Evolutionary conservation across 371 early-diverging fungal genomes (phyloP).

Genomic region (Haplosporangium sp.): DNA sequence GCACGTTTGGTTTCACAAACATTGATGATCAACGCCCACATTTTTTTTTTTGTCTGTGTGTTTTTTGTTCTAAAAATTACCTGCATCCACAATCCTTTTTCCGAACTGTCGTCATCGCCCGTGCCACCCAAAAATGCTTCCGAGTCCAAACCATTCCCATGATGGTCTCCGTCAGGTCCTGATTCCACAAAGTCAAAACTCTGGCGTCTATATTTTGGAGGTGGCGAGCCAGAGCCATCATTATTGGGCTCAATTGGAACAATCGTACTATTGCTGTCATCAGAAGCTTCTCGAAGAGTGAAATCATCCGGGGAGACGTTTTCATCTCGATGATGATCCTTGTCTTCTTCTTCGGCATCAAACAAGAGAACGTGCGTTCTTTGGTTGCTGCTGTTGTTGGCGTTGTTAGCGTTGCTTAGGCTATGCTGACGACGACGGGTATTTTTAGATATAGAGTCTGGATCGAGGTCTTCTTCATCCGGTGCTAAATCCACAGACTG

Average conservation of each 20-base stretch:
- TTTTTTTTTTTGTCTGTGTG: background rate
- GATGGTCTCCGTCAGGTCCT: slow-evolving; percentile 9
- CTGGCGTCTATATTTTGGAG: slow-evolving; percentile 29
- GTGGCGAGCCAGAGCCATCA: slow-evolving; percentile 9
- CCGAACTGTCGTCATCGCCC: slow-evolving; percentile 12
- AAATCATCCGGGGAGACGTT: background rate
- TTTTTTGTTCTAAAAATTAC: slow-evolving; percentile 11
- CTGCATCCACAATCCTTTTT: slow-evolving; percentile 50
- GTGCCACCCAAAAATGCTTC: slow-evolving; percentile 13
- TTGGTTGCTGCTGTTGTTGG: background rate
- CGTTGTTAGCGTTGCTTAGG: background rate
- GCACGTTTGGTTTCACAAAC: slow-evolving; percentile 4
- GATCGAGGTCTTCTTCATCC: slow-evolving; percentile 45
- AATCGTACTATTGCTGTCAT: slow-evolving; percentile 30
- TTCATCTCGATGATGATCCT: background rate
- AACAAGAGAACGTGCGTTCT: slow-evolving; percentile 11
- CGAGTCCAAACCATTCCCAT: slow-evolving; percentile 2
- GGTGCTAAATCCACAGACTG: slow-evolving; percentile 24
- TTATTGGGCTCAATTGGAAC: slow-evolving; percentile 16
- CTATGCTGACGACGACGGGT: slow-evolving; percentile 4
- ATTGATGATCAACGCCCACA: background rate
- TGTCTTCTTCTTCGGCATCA: slow-evolving; percentile 23
- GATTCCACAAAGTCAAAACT: slow-evolving; percentile 42
- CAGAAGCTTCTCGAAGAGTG: slow-evolving; percentile 11
- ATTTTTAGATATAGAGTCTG: slow-evolving; percentile 24